These are phyloP conservation scores for Acrocalymma vagum DNA, from an alignment of 2,329 filamentous ascomycete genomes.

Conservation along the genomic window DNA sequence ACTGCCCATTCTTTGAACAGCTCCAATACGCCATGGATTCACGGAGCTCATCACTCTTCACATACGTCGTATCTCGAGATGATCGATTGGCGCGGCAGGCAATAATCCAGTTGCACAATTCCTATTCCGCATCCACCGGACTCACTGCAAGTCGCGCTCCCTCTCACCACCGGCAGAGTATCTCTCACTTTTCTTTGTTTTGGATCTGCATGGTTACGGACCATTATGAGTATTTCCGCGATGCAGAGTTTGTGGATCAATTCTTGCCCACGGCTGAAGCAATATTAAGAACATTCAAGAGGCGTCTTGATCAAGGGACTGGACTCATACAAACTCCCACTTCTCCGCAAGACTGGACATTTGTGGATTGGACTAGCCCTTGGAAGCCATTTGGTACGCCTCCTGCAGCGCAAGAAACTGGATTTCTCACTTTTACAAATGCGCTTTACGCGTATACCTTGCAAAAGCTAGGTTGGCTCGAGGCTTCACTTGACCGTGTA, in stretches of 20 bases:
- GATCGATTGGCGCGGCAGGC: constrained; percentile 32
- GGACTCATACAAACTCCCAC: neutral
- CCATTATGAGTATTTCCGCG: constrained; percentile 48
- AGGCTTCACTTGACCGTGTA: neutral
- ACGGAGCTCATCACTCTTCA: constrained; percentile 28
- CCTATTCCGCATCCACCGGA: constrained; percentile 28
- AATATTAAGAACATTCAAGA: constrained; percentile 1
- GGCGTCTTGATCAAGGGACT: neutral
- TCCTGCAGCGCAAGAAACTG: neutral
- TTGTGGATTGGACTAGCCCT: constrained; percentile 23
- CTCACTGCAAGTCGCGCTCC: constrained; percentile 48
- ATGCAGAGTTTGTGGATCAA: constrained; percentile 27
- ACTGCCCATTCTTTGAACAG: constrained; percentile 40
- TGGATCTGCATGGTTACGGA: constrained; percentile 49
- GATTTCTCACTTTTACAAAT: constrained; percentile 5
- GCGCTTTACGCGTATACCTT: constrained; percentile 8
- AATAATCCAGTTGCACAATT: constrained; percentile 25
- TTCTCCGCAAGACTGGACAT: constrained; percentile 12
- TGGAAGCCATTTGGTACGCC: constrained; percentile 8
- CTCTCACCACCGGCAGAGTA: constrained; percentile 34
- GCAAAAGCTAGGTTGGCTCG: constrained; percentile 27
- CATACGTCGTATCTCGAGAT: constrained; percentile 35
- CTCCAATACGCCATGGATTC: constrained; percentile 33
- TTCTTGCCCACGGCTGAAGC: neutral
- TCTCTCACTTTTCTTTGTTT: constrained; percentile 44